These are phyloP conservation scores for Tricholoma bakamatsutake DNA, from an alignment of 768 basidiomycete species.

Conservation along the genomic window DNA sequence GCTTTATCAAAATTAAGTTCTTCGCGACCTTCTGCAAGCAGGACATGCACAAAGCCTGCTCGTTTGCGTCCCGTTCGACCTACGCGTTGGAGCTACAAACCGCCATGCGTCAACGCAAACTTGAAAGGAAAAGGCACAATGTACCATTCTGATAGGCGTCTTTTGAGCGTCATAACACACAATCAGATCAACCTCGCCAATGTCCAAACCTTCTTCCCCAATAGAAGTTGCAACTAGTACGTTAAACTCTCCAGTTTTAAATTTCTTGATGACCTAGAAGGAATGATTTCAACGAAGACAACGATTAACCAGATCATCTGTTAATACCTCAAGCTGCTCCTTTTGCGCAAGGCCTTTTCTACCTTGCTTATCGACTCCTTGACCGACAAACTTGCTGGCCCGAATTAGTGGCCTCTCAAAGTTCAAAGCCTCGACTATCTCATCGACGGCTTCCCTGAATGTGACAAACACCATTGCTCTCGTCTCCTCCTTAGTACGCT, in stretches of 20 bases:
- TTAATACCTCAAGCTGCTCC: conserved; percentile 78
- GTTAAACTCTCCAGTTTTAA: conserved; percentile 85
- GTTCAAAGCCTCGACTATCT: conserved; percentile 79
- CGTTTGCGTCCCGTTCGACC: conserved; percentile 94
- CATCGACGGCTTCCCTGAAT: conserved; percentile 87
- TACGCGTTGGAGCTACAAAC: conserved; percentile 80
- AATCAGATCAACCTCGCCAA: conserved; percentile 95
- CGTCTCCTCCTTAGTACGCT: conserved; percentile 37
- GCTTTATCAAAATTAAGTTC: conserved; percentile 89
- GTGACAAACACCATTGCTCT: conserved; percentile 93
- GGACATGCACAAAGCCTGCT: conserved; percentile 82
- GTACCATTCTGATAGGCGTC: conserved; percentile 92
- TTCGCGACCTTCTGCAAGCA: conserved; percentile 88
- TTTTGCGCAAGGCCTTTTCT: conserved; percentile 87
- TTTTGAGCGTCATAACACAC: conserved; percentile 96
- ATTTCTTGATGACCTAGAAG: conserved; percentile 72
- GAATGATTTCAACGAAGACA: neutral
- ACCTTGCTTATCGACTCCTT: conserved; percentile 79
- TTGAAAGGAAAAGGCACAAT: conserved; percentile 15
- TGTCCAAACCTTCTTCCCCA: conserved; percentile 97
- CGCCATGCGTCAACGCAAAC: neutral
- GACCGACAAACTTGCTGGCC: conserved; percentile 86
- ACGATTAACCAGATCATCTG: neutral
- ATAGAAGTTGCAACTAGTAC: conserved; percentile 94
- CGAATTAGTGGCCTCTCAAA: conserved; percentile 72